Evolutionary conservation across 768 basidiomycete genomes (phyloP).

Genomic region (Russula brevipes): DNA sequence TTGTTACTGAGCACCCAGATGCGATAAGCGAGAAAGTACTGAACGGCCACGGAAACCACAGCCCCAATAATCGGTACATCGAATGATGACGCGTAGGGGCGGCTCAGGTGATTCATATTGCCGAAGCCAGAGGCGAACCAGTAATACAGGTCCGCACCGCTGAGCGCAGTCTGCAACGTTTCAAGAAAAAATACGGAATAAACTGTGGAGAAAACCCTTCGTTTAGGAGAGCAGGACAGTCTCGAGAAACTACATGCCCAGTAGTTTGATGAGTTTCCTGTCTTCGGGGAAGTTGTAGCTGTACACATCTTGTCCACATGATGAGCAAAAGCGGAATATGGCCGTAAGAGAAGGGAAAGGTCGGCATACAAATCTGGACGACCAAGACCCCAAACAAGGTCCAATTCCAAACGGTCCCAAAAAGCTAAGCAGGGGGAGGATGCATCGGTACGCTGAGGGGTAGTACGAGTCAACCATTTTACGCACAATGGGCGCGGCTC

Average conservation of each 20-base stretch:
- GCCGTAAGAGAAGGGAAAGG: background rate
- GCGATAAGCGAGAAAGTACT: constrained; percentile 15
- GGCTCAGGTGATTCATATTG: background rate
- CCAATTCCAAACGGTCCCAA: constrained; percentile 13
- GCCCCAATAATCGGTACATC: constrained; percentile 10
- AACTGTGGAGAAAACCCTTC: background rate
- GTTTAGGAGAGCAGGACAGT: background rate
- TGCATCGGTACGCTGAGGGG: too few relatives aligned
- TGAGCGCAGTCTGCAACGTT: constrained; percentile 7
- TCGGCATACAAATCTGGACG: constrained; percentile 5
- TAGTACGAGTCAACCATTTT: background rate
- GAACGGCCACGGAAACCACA: background rate
- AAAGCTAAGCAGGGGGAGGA: background rate
- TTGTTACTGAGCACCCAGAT: constrained; percentile 11
- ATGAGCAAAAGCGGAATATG: background rate
- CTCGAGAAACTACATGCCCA: background rate
- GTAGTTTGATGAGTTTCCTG: background rate
- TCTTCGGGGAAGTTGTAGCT: constrained; percentile 12
- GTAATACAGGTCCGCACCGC: constrained; percentile 8
- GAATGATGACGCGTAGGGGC: background rate
- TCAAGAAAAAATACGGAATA: constrained; percentile 1
- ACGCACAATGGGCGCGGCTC: background rate
- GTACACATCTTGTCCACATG: constrained; percentile 1
- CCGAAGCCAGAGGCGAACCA: constrained; percentile 15
- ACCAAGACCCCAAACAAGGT: constrained; percentile 8